A percentile compares a stretch with the other conserved stretches of the same genome.
Conservation (phyloP, 805 yeast genomes). For the Kockiozyma suomiensis region DNA sequence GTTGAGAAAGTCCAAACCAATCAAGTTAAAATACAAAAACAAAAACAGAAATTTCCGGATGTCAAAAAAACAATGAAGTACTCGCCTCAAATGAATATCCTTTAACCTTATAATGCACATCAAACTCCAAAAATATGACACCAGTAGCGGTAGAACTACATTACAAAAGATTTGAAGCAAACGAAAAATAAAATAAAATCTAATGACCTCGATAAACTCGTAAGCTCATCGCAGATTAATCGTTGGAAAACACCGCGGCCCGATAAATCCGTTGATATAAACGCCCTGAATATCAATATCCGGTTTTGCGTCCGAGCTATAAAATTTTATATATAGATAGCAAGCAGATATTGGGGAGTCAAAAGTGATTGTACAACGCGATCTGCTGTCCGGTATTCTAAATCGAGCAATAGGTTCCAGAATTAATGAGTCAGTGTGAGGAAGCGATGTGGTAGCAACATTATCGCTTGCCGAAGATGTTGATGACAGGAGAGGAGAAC, state of each 20-base stretch:
- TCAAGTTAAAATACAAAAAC: no score
- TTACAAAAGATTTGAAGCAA: not conserved
- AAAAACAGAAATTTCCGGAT: no score
- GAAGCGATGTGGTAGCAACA: constrained; percentile 7
- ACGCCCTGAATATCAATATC: constrained; percentile 42
- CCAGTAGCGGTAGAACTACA: no score
- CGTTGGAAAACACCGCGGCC: constrained; percentile 28
- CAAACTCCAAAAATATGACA: constrained; percentile 3
- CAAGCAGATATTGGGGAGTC: constrained; percentile 31
- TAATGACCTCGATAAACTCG: not conserved
- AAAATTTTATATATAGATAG: constrained; percentile 31
- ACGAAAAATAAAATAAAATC: not conserved
- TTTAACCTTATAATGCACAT: not conserved
- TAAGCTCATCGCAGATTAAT: constrained; percentile 15
- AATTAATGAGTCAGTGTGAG: constrained; percentile 24
- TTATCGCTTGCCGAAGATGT: not conserved
- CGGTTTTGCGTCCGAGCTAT: constrained; percentile 29
- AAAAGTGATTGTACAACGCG: constrained; percentile 28
- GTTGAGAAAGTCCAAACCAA: no score
- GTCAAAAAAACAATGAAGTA: no score
- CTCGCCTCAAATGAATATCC: not conserved
- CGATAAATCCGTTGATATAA: constrained; percentile 41
- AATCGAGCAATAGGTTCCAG: constrained; percentile 28
- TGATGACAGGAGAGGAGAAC: not conserved
- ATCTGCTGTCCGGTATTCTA: constrained; percentile 25